Evolutionary conservation across 2,329 filamentous ascomycete genomes (phyloP).

Genomic region (Fusarium xylarioides): DNA sequence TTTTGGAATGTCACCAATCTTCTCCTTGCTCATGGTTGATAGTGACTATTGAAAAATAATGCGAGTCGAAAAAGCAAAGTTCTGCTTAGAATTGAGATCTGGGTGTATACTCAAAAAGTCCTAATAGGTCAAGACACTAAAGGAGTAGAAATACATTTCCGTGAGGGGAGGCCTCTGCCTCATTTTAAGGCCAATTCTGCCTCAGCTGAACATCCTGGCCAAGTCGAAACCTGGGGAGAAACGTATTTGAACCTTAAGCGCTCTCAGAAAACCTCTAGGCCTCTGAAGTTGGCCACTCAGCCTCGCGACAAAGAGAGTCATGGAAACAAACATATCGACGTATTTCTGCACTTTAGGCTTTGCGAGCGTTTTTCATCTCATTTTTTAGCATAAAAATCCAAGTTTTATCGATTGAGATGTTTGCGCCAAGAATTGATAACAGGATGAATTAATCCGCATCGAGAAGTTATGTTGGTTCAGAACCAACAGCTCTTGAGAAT

Average conservation of each 20-base stretch:
- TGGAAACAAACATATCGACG: not conserved
- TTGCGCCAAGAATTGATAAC: no score
- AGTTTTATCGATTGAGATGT: not conserved
- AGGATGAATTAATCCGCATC: not conserved
- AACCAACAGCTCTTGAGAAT: not conserved
- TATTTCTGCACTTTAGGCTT: fast-evolving
- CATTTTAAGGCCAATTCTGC: not conserved
- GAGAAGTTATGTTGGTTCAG: not conserved
- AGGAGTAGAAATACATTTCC: not conserved
- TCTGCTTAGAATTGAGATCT: no score
- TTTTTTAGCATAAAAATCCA: not conserved
- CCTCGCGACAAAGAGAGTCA: not conserved
- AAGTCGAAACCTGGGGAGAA: not conserved
- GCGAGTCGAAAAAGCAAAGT: fast-evolving
- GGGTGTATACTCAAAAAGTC: no score
- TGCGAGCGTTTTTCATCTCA: fast-evolving
- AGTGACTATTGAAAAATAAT: not conserved
- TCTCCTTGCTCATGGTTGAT: not conserved
- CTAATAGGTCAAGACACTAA: not conserved
- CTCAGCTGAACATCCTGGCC: not conserved
- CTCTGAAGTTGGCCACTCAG: not conserved
- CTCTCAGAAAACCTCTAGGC: not conserved
- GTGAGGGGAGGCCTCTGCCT: not conserved
- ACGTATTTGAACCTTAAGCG: not conserved
- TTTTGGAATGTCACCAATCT: not conserved